These are phyloP conservation scores for Rhodotorula babjevae DNA, from an alignment of 768 basidiomycete species.

Conservation along the genomic window DNA sequence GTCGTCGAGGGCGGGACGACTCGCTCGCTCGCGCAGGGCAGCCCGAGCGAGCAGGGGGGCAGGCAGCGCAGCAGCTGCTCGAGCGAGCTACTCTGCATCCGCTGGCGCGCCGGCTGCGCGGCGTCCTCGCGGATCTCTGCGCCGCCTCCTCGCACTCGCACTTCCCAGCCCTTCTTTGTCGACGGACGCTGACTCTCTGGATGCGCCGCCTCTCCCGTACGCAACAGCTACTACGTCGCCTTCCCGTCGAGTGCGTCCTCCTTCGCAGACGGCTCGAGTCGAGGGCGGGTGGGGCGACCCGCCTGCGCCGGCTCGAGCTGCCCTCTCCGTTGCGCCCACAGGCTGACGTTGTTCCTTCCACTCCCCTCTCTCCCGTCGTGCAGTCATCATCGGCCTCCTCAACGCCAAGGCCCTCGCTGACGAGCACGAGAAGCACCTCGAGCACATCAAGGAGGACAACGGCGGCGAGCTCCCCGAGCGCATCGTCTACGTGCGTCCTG, in stretches of 20 bases:
- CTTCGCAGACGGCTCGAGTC: too few species aligned
- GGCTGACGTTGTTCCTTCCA: neutral
- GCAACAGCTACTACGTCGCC: slow-evolving; percentile 32
- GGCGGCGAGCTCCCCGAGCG: slow-evolving; percentile 41
- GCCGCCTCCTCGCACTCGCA: too few species aligned
- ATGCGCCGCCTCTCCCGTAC: neutral
- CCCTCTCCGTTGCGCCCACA: too few species aligned
- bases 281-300: neutral
- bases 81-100: too few species aligned
- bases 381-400: slow-evolving; percentile 37
- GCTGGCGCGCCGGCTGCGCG: too few species aligned
- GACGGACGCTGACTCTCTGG: neutral
- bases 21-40: too few species aligned
- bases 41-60: too few species aligned
- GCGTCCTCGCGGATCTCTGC: too few species aligned
- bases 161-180: slow-evolving; percentile 1
- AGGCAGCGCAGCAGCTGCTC: too few species aligned
- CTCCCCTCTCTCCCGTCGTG: too few species aligned
- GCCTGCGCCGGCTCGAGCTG: too few species aligned
- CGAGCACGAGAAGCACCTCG: slow-evolving; percentile 41
- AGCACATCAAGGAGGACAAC: slow-evolving; percentile 41
- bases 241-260: slow-evolving; percentile 21
- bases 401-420: slow-evolving; percentile 35
- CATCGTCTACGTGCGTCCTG: slow-evolving; percentile 32
- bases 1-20: too few species aligned